Base-by-base conservation (phyloP, 129 eudicot species). In the Helianthus tuberosus region DNA sequence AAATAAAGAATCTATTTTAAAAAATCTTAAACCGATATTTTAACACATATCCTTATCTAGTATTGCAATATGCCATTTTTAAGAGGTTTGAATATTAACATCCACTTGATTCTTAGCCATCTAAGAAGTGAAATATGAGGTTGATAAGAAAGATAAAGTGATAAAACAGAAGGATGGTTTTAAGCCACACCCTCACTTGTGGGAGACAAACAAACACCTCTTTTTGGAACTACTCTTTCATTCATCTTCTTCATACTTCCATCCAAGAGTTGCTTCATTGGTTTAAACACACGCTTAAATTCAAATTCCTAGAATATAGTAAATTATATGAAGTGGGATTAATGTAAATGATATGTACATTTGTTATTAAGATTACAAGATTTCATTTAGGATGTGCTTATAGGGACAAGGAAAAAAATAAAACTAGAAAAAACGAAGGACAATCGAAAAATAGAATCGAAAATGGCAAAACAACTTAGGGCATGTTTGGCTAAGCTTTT, bases 121-220 rank as follows among this genome's bases (percentile, higher is more conserved):
- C 38, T 68, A 76, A 68, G 67, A 41, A 44, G 38, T 23, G 62
- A 70, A 71, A 77, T 68, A 48, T 78, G 92, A 81, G 89, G 89
- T 66, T 57, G 83, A 74, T 80, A 78, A 17, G 63, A 68, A 79
- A 79, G 94, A 88, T 88, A 88, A 88, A 32, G 86, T 51, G 94
- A 88, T 88, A 85, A 81, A 75, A 27, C 39, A 20, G 27, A 52
- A 75, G 79, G 36, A 72, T 79, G 71, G 58, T 49, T 85, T 16
- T 74, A 73, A 80, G 79, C 92, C 92, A 85, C 94, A 83, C 76
- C 84, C 80, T 88, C 67, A 58, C 78, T 41, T 69, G 79, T 69
- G 85, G 80, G 76, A 73, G 72, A 36, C 72, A 51, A 75, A 78
- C 66, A 77, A 81, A 70, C 79, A 78, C 38, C 72, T 49, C 11